phyloP scores from a whole-genome alignment of 345 rosid species.

The Eucalyptus pauciflora region DNA sequence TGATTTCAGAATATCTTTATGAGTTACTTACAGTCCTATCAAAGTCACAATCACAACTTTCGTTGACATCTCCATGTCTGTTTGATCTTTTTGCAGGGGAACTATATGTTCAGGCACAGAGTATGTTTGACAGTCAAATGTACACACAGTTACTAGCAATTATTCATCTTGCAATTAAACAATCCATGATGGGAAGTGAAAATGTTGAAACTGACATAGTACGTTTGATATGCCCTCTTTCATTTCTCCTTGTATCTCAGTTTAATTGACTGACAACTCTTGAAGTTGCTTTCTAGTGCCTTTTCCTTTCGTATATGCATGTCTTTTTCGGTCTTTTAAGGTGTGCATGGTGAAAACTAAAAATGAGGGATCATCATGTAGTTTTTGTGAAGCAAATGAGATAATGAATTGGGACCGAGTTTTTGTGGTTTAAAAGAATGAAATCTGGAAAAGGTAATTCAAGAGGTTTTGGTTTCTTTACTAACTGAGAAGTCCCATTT shows the following conservation, averaged over 20 bases:
- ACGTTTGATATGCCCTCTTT: conserved; percentile 10
- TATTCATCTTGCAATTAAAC: conserved; percentile 53
- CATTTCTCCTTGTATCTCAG: background rate
- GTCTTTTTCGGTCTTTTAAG: background rate
- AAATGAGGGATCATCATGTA: background rate
- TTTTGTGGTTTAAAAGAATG: background rate
- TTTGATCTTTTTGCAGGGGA: conserved; percentile 55
- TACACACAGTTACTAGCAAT: conserved; percentile 69
- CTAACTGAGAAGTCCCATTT: background rate
- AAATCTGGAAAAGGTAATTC: background rate
- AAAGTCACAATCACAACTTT: background rate
- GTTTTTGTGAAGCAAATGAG: background rate
- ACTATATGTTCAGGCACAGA: conserved; percentile 67
- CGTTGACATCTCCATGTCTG: background rate
- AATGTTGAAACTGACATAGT: conserved; percentile 74
- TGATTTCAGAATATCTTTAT: background rate
- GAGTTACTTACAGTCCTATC: background rate
- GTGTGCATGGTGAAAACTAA: background rate
- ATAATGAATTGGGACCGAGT: background rate
- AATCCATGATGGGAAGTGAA: conserved; percentile 36
- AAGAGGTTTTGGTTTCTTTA: background rate
- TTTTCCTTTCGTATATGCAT: background rate
- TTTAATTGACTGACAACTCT: background rate
- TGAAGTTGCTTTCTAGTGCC: background rate
- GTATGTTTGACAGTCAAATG: conserved; percentile 76